Percentiles rank a stretch among this genome's conserved stretches.
Evolutionary conservation across 768 basidiomycete species (phyloP).

Genomic region (Peribolospora kevripleyi): DNA sequence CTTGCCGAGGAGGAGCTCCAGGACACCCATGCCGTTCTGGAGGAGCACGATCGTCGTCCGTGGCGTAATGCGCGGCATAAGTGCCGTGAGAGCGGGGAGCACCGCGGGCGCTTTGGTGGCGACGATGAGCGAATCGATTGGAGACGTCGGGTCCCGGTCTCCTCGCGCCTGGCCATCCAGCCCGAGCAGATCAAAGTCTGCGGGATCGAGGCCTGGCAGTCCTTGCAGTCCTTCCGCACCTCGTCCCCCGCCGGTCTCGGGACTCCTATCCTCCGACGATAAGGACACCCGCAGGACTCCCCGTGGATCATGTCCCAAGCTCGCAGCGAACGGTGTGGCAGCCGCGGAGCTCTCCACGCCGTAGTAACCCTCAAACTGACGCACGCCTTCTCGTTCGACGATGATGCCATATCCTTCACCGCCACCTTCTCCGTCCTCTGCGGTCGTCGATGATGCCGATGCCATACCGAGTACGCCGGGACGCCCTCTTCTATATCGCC

Average conservation of each 20-base stretch:
- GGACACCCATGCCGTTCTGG: slow-evolving; percentile 83
- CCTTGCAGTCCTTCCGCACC: slow-evolving; percentile 11
- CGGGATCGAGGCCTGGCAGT: slow-evolving; percentile 8
- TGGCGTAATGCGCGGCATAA: slow-evolving; percentile 38
- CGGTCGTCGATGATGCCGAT: too few relatives aligned
- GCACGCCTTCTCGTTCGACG: too few relatives aligned
- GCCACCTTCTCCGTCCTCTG: too few relatives aligned
- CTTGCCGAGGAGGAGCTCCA: slow-evolving; percentile 42
- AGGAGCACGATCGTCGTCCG: slow-evolving; percentile 69
- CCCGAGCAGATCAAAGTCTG: slow-evolving; percentile 1
- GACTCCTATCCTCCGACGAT: neutral
- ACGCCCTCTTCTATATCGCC: too few relatives aligned
- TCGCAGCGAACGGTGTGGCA: neutral
- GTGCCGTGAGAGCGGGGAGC: slow-evolving; percentile 29
- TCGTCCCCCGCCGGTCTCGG: neutral
- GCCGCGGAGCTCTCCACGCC: too few relatives aligned
- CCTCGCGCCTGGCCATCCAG: slow-evolving; percentile 3
- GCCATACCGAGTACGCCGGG: too few relatives aligned
- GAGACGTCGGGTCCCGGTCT: slow-evolving; percentile 5
- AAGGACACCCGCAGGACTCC: slow-evolving; percentile 4
- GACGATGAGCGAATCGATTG: slow-evolving; percentile 57
- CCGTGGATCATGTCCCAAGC: neutral
- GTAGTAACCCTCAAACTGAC: too few relatives aligned
- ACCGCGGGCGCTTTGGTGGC: slow-evolving; percentile 55
- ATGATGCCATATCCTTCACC: too few relatives aligned